Conservation (phyloP, 352 stramenopile species). For the Phytophthora capsici region DNA sequence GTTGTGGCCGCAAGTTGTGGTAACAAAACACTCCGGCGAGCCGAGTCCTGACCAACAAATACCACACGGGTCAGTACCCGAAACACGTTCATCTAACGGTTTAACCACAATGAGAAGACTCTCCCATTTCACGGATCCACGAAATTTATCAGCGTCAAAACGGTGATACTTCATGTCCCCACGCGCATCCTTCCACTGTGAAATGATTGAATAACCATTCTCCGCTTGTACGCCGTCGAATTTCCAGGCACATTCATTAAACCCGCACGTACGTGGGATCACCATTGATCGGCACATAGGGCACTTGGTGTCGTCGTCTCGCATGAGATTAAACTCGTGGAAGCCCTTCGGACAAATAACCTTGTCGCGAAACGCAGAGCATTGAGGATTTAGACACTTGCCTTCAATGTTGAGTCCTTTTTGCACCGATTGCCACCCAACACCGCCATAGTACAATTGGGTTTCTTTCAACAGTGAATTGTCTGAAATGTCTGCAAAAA, state of each 20-base stretch:
- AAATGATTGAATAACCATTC: constrained; percentile 17
- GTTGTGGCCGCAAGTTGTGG: constrained; percentile 9
- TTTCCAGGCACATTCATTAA: constrained; percentile 44
- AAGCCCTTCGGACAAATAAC: constrained; percentile 18
- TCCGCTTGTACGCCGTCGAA: constrained; percentile 25
- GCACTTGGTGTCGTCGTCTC: constrained; percentile 11
- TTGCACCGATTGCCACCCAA: constrained; percentile 6
- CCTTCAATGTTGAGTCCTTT: constrained; percentile 44
- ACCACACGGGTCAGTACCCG: neutral
- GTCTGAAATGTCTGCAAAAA: constrained; percentile 8
- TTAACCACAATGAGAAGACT: constrained; percentile 28
- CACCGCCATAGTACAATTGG: no score
- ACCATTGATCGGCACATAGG: constrained; percentile 19
- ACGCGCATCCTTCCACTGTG: constrained; percentile 20
- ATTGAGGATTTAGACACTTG: constrained; percentile 8
- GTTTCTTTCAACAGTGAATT: neutral
- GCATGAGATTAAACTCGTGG: constrained; percentile 26
- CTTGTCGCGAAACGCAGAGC: constrained; percentile 22
- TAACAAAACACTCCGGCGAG: neutral
- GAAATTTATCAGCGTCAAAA: neutral
- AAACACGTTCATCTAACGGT: neutral
- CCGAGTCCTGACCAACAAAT: constrained; percentile 11
- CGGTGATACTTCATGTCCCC: neutral
- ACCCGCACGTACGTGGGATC: constrained; percentile 26
- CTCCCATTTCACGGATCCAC: constrained; percentile 11